phyloP scores from a whole-genome alignment of 2,329 filamentous ascomycete species.

The Chalaropsis thielavioides region DNA sequence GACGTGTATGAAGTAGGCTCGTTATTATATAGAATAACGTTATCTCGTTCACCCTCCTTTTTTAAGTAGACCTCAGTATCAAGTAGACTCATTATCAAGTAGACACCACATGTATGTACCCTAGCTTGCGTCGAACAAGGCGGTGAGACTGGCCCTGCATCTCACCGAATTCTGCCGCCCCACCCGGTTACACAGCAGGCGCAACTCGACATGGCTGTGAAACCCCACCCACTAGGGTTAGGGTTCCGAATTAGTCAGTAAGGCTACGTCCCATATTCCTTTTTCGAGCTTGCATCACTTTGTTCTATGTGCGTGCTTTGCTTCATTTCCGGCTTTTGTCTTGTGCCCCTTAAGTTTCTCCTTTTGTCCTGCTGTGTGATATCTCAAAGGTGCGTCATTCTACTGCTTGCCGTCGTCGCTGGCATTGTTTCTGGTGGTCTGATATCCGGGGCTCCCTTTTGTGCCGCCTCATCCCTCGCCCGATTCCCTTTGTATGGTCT shows the following conservation, averaged over 20 bases:
- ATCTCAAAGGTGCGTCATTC: not conserved
- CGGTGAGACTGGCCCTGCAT: not conserved
- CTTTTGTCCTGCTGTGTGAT: not conserved
- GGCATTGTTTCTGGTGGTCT: not conserved
- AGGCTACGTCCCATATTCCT: slow-evolving; percentile 1
- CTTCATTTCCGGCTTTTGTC: not conserved
- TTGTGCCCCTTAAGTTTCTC: not conserved
- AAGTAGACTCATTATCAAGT: too few species aligned
- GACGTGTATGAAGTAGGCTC: too few species aligned
- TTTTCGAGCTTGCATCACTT: not conserved
- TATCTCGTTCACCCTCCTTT: too few species aligned
- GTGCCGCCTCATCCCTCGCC: not conserved
- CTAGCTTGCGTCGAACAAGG: not conserved
- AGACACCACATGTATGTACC: too few species aligned
- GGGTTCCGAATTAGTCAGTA: not conserved
- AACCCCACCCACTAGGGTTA: not conserved
- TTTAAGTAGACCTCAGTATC: too few species aligned
- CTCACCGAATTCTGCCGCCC: not conserved
- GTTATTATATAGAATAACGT: too few species aligned
- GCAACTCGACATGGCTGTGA: not conserved
- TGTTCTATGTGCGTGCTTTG: not conserved
- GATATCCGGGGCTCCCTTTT: not conserved
- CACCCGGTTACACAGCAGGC: not conserved
- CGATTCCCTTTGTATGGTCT: not conserved
- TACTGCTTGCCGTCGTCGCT: not conserved